A percentile compares a stretch with the other conserved stretches of the same genome.
Evolutionary conservation across 2,329 filamentous ascomycete species (phyloP).

Genomic region (Venturia pyrina): DNA sequence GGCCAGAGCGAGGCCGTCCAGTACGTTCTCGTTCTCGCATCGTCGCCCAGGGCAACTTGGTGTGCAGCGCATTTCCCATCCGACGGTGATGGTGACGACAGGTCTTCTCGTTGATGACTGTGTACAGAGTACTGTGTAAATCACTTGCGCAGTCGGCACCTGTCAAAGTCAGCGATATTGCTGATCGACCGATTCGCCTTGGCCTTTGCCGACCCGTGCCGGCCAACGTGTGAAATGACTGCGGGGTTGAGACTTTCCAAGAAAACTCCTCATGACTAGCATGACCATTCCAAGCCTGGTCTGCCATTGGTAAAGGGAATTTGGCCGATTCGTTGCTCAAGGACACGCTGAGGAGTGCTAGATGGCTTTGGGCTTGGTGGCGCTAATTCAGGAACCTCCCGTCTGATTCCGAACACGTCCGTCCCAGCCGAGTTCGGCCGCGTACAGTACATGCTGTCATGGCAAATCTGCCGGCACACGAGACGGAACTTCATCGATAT

Average conservation of each 20-base stretch:
- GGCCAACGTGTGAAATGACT: background rate
- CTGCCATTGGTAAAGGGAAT: background rate
- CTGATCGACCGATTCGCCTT: background rate
- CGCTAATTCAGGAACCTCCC: background rate
- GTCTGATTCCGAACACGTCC: too few species aligned
- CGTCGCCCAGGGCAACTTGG: too few species aligned
- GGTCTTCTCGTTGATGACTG: background rate
- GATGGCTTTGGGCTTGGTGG: background rate
- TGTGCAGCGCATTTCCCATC: background rate
- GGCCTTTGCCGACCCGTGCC: background rate
- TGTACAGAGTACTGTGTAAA: too few species aligned
- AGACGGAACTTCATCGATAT: too few species aligned
- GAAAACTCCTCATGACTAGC: background rate
- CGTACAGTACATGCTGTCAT: too few species aligned
- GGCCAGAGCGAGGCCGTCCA: background rate
- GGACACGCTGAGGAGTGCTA: background rate
- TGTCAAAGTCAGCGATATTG: background rate
- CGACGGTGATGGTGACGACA: background rate
- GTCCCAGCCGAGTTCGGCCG: background rate
- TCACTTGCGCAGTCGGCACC: too few species aligned
- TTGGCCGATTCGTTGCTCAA: slow-evolving; percentile 2
- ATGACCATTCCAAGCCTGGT: background rate
- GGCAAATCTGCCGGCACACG: too few species aligned
- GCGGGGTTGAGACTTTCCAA: background rate
- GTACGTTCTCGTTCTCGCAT: background rate